phyloP scores from a whole-genome alignment of 2,329 filamentous ascomycete species.

The Shiraia bambusicola region DNA sequence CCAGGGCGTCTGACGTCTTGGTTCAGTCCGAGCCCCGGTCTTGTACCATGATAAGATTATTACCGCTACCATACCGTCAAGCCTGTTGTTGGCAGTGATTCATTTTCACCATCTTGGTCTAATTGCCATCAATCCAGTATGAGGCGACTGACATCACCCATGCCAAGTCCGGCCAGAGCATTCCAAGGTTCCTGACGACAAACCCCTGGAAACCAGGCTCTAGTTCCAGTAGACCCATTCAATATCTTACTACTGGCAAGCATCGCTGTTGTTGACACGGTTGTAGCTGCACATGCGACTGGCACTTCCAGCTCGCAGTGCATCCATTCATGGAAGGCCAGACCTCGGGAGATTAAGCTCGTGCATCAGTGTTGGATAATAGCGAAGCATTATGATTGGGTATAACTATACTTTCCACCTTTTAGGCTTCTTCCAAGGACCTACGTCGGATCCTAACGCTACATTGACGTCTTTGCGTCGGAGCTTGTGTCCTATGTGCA shows the following conservation, averaged over 20 bases:
- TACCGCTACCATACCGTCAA: slow-evolving; percentile 63
- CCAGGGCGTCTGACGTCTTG: neutral
- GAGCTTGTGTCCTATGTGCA: slow-evolving; percentile 66
- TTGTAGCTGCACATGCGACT: slow-evolving; percentile 59
- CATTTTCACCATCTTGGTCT: slow-evolving; percentile 60
- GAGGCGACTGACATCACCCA: slow-evolving; percentile 38
- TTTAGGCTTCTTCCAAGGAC: slow-evolving; percentile 69
- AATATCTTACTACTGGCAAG: slow-evolving; percentile 34
- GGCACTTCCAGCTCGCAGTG: slow-evolving; percentile 56
- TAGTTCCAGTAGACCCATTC: slow-evolving; percentile 51
- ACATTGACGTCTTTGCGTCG: slow-evolving; percentile 69
- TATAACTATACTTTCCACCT: slow-evolving; percentile 53
- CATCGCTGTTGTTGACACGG: slow-evolving; percentile 19
- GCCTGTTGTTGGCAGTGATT: slow-evolving; percentile 55
- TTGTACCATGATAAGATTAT: slow-evolving; percentile 59
- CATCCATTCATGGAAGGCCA: slow-evolving; percentile 65
- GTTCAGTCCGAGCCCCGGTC: too few relatives aligned
- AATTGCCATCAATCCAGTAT: slow-evolving; percentile 57
- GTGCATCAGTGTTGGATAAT: slow-evolving; percentile 62
- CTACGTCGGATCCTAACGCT: slow-evolving; percentile 66
- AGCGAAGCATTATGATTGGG: slow-evolving; percentile 37
- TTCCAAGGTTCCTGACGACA: slow-evolving; percentile 45
- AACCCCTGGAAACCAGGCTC: slow-evolving; percentile 50
- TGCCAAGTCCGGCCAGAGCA: slow-evolving; percentile 48
- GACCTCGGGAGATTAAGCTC: slow-evolving; percentile 64